Conservation (phyloP, 768 basidiomycete genomes). For the Leucocoprinus birnbaumii region DNA sequence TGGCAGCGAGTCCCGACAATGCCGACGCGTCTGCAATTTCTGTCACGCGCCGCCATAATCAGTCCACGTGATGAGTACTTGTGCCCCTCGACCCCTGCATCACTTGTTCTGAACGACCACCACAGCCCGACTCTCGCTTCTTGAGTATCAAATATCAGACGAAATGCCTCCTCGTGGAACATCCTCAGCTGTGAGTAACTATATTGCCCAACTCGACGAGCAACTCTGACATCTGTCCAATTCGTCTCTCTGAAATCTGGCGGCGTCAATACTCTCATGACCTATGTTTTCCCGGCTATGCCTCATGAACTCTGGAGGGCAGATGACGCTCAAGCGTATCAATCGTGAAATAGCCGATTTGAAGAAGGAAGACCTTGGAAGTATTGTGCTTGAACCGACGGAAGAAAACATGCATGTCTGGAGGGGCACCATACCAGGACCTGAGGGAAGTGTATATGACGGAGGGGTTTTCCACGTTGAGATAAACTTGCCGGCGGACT, state of each 20-base stretch:
- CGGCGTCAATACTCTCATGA: background rate
- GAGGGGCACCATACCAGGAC: conserved; percentile 79
- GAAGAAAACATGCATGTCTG: conserved; percentile 68
- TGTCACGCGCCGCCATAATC: too few relatives aligned
- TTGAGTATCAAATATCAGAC: background rate
- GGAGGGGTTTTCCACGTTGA: conserved; percentile 73
- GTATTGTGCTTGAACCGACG: conserved; percentile 64
- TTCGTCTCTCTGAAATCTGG: background rate
- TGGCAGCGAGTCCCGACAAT: too few relatives aligned
- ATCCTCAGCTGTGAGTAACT: conserved; percentile 4
- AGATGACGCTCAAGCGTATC: conserved; percentile 78
- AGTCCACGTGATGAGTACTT: too few relatives aligned
- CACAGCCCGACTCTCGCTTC: background rate
- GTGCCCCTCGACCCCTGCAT: background rate
- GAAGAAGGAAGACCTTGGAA: conserved; percentile 79
- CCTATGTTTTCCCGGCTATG: background rate
- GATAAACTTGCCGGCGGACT: conserved; percentile 65
- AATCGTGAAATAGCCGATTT: conserved; percentile 79
- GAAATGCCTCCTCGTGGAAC: conserved; percentile 8
- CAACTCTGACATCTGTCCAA: background rate
- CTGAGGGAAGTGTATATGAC: conserved; percentile 80
- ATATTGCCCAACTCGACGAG: background rate
- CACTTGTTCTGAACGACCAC: background rate
- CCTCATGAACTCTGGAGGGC: background rate
- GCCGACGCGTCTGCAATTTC: too few relatives aligned